These are phyloP conservation scores for Trypanosoma cruzi DNA, from an alignment of 208 protist species.

Conservation along the genomic window DNA sequence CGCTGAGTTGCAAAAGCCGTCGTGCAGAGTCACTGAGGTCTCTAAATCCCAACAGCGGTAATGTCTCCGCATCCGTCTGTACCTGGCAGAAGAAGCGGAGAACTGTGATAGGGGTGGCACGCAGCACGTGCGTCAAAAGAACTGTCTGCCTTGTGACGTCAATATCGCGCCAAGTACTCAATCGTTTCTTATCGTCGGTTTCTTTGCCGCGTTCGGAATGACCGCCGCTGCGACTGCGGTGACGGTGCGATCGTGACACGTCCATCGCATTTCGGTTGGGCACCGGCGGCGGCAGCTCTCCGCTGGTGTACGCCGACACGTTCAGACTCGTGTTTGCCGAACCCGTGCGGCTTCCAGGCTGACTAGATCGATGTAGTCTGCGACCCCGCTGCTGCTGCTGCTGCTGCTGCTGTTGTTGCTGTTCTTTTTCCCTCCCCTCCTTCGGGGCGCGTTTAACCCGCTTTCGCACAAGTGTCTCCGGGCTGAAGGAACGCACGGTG, in stretches of 20 bases:
- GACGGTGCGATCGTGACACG: constrained; percentile 3
- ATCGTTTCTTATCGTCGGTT: not conserved
- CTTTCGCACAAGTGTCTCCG: constrained; percentile 57
- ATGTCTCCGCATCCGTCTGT: constrained; percentile 56
- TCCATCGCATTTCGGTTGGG: constrained; percentile 4
- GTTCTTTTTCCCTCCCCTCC: not conserved
- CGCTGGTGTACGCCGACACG: constrained; percentile 9
- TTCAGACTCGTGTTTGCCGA: constrained; percentile 26
- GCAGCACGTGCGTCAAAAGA: constrained; percentile 63
- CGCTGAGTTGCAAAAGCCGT: constrained; percentile 12
- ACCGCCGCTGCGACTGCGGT: constrained; percentile 17
- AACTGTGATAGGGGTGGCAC: constrained; percentile 52
- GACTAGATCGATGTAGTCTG: constrained; percentile 12
- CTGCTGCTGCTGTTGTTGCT: not conserved
- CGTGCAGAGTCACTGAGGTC: constrained; percentile 17
- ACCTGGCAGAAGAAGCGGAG: constrained; percentile 71
- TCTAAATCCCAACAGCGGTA: constrained; percentile 49
- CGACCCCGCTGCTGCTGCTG: not conserved
- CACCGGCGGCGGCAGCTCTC: constrained; percentile 15
- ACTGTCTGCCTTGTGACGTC: constrained; percentile 45
- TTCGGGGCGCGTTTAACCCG: constrained; percentile 13
- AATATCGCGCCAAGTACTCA: constrained; percentile 9
- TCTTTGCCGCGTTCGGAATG: not conserved
- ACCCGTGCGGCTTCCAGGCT: not conserved
- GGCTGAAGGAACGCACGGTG: constrained; percentile 52